These are phyloP conservation scores for Lodderomyces beijingensis DNA, from an alignment of 1,139 yeast genomes.

Conservation along the genomic window DNA sequence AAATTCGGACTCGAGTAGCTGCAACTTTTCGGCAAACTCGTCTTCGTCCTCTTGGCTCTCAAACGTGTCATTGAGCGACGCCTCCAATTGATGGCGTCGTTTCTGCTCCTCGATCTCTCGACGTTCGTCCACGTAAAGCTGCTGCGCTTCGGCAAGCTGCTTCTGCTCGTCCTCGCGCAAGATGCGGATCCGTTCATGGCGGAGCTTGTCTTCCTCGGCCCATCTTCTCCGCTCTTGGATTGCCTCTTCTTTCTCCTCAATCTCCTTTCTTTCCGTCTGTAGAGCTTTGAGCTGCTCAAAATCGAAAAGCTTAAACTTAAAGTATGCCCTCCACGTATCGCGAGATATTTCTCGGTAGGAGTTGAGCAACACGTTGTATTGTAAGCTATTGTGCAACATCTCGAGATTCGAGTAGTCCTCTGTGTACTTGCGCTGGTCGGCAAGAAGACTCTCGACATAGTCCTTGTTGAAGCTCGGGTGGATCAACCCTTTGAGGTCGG, in stretches of 20 bases:
- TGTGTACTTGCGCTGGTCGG: conserved; percentile 27
- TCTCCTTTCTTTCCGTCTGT: conserved; percentile 16
- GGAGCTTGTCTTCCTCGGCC: conserved; percentile 16
- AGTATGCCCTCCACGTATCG: conserved; percentile 40
- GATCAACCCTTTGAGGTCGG: conserved; percentile 35
- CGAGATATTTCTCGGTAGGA: conserved; percentile 38
- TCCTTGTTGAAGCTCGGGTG: conserved; percentile 32
- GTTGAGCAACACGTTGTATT: conserved; percentile 38
- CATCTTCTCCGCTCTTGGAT: conserved; percentile 15
- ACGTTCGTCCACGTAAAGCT: conserved; percentile 11
- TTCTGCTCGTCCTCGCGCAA: conserved; percentile 11
- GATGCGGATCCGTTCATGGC: conserved; percentile 17
- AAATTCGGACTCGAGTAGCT: conserved; percentile 7
- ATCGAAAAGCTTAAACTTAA: conserved; percentile 35
- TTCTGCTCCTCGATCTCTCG: conserved; percentile 12
- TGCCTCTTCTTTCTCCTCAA: conserved; percentile 9
- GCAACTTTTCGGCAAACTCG: conserved; percentile 3
- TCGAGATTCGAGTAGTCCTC: conserved; percentile 41
- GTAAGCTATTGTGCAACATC: conserved; percentile 42
- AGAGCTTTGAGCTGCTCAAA: conserved; percentile 33
- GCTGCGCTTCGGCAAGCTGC: conserved; percentile 15
- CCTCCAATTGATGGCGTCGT: conserved; percentile 13
- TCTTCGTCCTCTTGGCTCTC: conserved; percentile 9
- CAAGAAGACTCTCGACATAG: conserved; percentile 27
- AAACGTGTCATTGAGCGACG: conserved; percentile 18